Evolutionary conservation across 2,329 filamentous ascomycete species (phyloP), one percentile per base, ranked within the genome.

Genomic region (Cryphonectria carpinicola): DNA sequence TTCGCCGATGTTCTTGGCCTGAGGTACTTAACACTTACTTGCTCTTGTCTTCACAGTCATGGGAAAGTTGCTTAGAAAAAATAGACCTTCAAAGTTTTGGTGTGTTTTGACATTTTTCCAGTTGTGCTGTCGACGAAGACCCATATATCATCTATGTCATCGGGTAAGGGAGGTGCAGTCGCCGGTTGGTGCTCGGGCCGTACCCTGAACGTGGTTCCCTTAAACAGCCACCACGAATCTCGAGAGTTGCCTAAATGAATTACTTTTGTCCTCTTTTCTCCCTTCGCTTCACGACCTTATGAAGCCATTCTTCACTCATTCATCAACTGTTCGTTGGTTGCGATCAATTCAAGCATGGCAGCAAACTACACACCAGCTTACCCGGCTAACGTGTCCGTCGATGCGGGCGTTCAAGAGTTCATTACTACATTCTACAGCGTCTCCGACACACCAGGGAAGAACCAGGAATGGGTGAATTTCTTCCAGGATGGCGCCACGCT

Each of bases 401-500:
- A 75, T 54, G 56, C 63, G 25, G 68, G 69, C 41, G 65, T 80
- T 46, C 76, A 77, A 69, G 43, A 73, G 4, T 85, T 85, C 65
- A 79, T 85, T 71, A 78, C 79, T 69, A 76, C 77, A 43, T 86
- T 86, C 74, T 86, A 83, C 76, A 78, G 75, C 4, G 74, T 79
- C 17, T 86, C 84, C 35, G 84, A 86, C 73, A 80, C 79, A 35
- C 75, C 76, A 4, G 79, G 79, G n/a, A 75, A 76, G 71, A 81
- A 84, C 64, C 80, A 83, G 69, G 78, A 81, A 58, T 86, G 84
- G 84, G 75, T 83, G 22, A 76, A 76, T 43, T 81, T 76, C 54
- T 86, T 85, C 74, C 75, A 75, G 1, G 74, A 81, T 4, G 82
- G 82, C 64, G 84, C 84, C n/a, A 74, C 74, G 28, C 75, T 85